Conservation (phyloP, 2,329 filamentous ascomycete species). For the Aspergillus sp. region DNA sequence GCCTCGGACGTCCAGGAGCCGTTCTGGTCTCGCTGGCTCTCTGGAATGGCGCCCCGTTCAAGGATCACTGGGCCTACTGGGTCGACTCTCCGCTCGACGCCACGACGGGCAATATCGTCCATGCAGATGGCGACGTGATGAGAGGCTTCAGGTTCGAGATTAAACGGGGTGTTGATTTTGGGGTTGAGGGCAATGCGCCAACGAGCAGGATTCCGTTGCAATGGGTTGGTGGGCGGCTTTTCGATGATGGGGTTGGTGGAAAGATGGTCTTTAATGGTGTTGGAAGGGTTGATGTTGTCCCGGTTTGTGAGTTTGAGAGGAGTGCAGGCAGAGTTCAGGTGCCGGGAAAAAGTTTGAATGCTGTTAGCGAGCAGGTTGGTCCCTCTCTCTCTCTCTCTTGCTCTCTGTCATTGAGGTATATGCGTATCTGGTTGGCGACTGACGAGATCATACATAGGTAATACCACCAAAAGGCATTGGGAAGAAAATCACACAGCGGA, state of each 20-base stretch:
- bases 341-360: conserved; percentile 11
- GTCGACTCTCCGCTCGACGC: conserved; percentile 11
- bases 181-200: conserved; percentile 6
- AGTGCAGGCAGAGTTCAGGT: conserved; percentile 8
- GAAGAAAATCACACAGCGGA: conserved; percentile 19
- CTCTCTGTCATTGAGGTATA: background rate
- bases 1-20: conserved; percentile 5
- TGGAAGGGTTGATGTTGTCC: conserved; percentile 11
- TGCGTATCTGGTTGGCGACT: background rate
- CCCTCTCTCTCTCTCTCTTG: background rate
- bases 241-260: conserved; percentile 11
- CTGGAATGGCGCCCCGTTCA: conserved; percentile 27
- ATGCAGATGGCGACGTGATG: conserved; percentile 25
- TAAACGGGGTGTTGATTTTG: conserved; percentile 21
- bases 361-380: conserved; percentile 4
- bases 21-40: conserved; percentile 23
- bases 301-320: conserved; percentile 22
- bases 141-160: conserved; percentile 25
- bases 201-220: conserved; percentile 21
- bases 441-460: conserved; percentile 1
- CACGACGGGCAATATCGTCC: conserved; percentile 20
- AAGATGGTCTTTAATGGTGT: conserved; percentile 18
- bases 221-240: conserved; percentile 18
- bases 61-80: conserved; percentile 32
- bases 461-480: background rate